Conservation (phyloP, 768 basidiomycete species). For the Hygrophorus russula region DNA sequence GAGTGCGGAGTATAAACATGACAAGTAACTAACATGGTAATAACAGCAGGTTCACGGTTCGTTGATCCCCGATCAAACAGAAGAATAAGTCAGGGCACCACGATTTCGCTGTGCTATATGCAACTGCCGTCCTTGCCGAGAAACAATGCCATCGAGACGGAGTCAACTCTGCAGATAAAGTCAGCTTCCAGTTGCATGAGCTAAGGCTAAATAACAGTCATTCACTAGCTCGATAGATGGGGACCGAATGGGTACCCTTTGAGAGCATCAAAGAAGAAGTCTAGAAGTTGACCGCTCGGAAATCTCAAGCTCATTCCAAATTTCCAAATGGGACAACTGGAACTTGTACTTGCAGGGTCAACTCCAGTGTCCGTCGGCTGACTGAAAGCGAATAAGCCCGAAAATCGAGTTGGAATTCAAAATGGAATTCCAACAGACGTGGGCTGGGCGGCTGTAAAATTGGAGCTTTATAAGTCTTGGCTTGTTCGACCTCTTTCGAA, state of each 20-base stretch:
- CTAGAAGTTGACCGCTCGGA: constrained; percentile 1
- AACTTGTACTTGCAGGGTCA: constrained; percentile 25
- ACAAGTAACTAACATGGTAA: constrained; percentile 5
- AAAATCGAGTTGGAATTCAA: constrained; percentile 21
- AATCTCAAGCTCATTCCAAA: neutral
- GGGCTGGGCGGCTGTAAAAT: constrained; percentile 2
- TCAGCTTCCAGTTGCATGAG: constrained; percentile 4
- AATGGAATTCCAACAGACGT: constrained; percentile 3
- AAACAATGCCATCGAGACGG: constrained; percentile 2
- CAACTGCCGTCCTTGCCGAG: constrained; percentile 19
- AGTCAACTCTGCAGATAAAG: constrained; percentile 6
- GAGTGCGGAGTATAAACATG: constrained; percentile 8
- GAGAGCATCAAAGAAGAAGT: constrained; percentile 6
- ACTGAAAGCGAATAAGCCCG: constrained; percentile 42
- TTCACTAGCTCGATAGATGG: constrained; percentile 5
- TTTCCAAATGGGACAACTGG: constrained; percentile 15
- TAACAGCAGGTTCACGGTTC: constrained; percentile 16
- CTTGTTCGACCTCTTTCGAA: constrained; percentile 3
- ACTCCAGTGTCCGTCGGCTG: constrained; percentile 25
- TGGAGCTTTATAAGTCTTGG: constrained; percentile 7
- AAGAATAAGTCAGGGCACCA: constrained; percentile 27
- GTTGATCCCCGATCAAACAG: constrained; percentile 59
- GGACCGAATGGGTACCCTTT: constrained; percentile 4
- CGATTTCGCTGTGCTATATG: constrained; percentile 11
- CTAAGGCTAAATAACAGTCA: constrained; percentile 8